Evolutionary conservation across 176 grass and related monocot species (phyloP).

Genomic region (Zoysia japonica): DNA sequence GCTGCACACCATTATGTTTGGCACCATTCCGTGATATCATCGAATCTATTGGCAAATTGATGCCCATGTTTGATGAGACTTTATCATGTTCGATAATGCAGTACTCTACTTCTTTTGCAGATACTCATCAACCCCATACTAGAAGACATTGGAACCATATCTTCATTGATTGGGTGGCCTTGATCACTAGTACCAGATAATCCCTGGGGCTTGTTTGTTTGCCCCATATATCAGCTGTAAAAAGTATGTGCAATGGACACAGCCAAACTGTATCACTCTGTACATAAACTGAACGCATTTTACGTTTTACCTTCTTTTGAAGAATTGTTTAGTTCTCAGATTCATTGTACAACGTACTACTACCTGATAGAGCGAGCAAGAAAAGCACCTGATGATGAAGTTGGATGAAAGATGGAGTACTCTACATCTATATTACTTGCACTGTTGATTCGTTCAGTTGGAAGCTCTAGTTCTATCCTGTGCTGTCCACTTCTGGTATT

Average conservation of each 20-base stretch:
- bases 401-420: not conserved
- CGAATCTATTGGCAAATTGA: not conserved
- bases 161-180: constrained; percentile 35
- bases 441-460: not conserved
- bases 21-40: not conserved
- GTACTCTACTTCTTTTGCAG: constrained; percentile 27
- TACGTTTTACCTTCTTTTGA: not conserved
- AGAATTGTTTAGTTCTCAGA: not conserved
- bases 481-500: not conserved
- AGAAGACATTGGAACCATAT: constrained; percentile 21
- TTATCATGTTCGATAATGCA: not conserved
- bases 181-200: not conserved
- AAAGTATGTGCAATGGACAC: constrained; percentile 7
- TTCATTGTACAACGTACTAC: not conserved
- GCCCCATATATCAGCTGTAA: constrained; percentile 31
- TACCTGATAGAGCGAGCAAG: not conserved
- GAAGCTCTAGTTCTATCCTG: not conserved
- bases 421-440: not conserved
- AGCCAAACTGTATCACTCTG: constrained; percentile 30
- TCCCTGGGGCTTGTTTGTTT: constrained; percentile 20
- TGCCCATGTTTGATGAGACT: not conserved
- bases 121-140: constrained; percentile 31
- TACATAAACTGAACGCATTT: constrained; percentile 37
- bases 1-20: not conserved
- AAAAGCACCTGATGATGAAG: not conserved